Conservation (phyloP, 2,329 filamentous ascomycete genomes). For the Emergomyces pasteurianus region DNA sequence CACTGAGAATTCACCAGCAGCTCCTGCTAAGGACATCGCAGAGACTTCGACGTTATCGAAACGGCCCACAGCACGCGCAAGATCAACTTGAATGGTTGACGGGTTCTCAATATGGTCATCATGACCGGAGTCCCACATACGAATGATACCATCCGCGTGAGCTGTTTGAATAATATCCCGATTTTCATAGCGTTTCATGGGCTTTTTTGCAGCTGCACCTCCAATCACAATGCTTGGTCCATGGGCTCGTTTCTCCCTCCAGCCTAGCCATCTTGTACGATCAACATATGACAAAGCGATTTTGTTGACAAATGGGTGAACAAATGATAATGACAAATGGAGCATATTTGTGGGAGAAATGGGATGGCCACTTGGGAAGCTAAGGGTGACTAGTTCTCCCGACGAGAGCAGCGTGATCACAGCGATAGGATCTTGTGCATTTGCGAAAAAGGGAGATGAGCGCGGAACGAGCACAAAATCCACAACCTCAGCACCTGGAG, state of each 20-base stretch:
- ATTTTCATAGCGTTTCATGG: slow-evolving; percentile 64
- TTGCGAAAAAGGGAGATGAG: slow-evolving; percentile 69
- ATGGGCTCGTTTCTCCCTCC: slow-evolving; percentile 71
- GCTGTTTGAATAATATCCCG: slow-evolving; percentile 77
- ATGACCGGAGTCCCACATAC: slow-evolving; percentile 85
- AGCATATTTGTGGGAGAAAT: slow-evolving; percentile 89
- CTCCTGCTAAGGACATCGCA: slow-evolving; percentile 66
- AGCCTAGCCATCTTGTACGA: slow-evolving; percentile 72
- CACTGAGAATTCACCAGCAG: slow-evolving; percentile 71
- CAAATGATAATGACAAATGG: slow-evolving; percentile 73
- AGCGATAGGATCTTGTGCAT: slow-evolving; percentile 82
- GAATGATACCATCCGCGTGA: slow-evolving; percentile 82
- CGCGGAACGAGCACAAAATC: slow-evolving; percentile 79
- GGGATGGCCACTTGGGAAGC: slow-evolving; percentile 81
- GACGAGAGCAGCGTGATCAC: slow-evolving; percentile 68
- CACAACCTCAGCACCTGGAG: slow-evolving; percentile 61
- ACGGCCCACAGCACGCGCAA: slow-evolving; percentile 70
- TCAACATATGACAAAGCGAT: slow-evolving; percentile 62
- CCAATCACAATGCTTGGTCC: slow-evolving; percentile 70
- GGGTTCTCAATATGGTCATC: slow-evolving; percentile 88
- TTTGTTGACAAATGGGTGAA: slow-evolving; percentile 77
- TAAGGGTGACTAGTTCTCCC: slow-evolving; percentile 79
- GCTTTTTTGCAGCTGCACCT: slow-evolving; percentile 58
- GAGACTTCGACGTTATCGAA: slow-evolving; percentile 65
- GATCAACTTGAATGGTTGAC: slow-evolving; percentile 68